Percentiles rank a stretch among this genome's conserved stretches.
These are phyloP conservation scores for Phytophthora multivora DNA, from an alignment of 352 stramenopile genomes.

Conservation along the genomic window DNA sequence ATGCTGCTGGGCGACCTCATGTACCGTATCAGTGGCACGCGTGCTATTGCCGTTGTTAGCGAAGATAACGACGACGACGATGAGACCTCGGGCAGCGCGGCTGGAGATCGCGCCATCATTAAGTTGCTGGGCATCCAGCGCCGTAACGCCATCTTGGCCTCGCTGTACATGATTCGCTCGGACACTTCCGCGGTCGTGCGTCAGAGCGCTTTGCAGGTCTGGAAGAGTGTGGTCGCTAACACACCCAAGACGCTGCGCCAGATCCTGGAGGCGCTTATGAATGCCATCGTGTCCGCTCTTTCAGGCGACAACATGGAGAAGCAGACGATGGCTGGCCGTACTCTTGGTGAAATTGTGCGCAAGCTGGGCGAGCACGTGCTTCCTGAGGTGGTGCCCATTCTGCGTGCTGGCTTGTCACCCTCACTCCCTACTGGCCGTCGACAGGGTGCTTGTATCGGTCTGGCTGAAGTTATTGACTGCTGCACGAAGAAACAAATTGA, in stretches of 20 bases:
- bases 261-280: conserved; percentile 97
- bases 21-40: conserved; percentile 97
- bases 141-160: conserved; percentile 95
- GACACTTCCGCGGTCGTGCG: conserved; percentile 97
- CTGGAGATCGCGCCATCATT: conserved; percentile 86
- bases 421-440: conserved; percentile 69
- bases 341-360: conserved; percentile 98
- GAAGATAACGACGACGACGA: conserved; percentile 73
- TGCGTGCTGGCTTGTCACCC: conserved; percentile 92
- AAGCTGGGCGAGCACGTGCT: conserved; percentile 99
- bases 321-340: conserved; percentile 90
- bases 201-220: conserved; percentile 96
- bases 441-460: conserved; percentile 97
- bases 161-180: conserved; percentile 98
- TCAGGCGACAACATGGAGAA: conserved; percentile 91
- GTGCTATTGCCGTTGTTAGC: conserved; percentile 67
- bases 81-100: conserved; percentile 78
- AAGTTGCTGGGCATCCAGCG: conserved; percentile 94
- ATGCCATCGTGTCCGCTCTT: conserved; percentile 95
- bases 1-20: conserved; percentile 96
- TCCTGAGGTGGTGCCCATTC: conserved; percentile 97
- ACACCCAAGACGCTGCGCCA: conserved; percentile 97
- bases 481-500: conserved; percentile 96
- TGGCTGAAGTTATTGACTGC: conserved; percentile 98
- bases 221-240: conserved; percentile 99